Evolutionary conservation across 805 yeast genomes (phyloP), one percentile per base, ranked within the genome.

Genomic region (Schwanniomyces pseudopolymorphus): DNA sequence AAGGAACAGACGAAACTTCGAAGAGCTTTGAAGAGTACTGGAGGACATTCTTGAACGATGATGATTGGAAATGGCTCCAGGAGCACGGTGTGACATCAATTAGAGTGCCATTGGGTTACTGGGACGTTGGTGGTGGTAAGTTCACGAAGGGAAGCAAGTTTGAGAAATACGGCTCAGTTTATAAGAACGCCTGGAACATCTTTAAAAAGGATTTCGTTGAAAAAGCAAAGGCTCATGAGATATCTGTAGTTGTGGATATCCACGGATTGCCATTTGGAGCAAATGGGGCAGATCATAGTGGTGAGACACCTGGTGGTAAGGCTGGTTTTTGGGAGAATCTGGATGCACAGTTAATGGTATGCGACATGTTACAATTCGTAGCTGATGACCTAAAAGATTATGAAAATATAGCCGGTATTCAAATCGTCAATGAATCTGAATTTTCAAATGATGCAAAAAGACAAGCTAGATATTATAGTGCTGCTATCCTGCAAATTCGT

Each of bases 211-310:
- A 69, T 31, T 72, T 81, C 45, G 73, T 90, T 36, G 72, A 74
- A 39, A 78, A 72, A 43, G 97, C 97, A 1, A 75, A 61, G 0
- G 49, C 72, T 16, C 65, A 81, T 54, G 73, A 78, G 25, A 92
- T 92, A 47, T 86, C 89, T 10, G 83, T 92, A 0, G 57, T 92
- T 44, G 77, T 92, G 13, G 98, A 92, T 64, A 57, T 92, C 37
- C 98, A 94, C 66, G 97, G 87, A 0, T 65, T 92, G 8, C 97
- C 97, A 4, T 89, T 89, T 11, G 97, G 97, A 31, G 97, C 97
- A 20, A 92, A 94, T 59, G 78, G 82, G 1, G 86, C 84, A 26
- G 88, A 84, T 41, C 97, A 91, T 63, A 83, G 92, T 55, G 98
- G 98, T 8, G 84, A 82, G 43, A 54, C 57, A 27, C 43, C 50